Conservation (phyloP, 1,139 yeast species). For the Maudiozyma humilis region DNA sequence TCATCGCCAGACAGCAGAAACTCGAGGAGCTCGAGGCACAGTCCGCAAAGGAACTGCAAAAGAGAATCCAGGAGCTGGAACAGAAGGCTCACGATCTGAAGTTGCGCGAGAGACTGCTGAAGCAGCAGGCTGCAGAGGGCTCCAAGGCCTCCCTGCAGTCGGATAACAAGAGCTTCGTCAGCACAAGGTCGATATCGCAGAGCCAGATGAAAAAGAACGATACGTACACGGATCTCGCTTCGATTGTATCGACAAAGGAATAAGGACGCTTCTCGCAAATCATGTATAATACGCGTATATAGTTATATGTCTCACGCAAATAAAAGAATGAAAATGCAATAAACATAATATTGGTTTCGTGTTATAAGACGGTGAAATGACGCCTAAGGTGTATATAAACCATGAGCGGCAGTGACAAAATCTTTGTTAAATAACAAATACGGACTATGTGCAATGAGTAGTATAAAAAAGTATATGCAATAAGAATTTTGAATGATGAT, state of each 20-base stretch:
- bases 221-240: constrained; percentile 47
- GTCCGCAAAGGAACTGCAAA: constrained; percentile 63
- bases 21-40: constrained; percentile 71
- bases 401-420: background rate
- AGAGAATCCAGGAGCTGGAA: constrained; percentile 67
- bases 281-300: background rate
- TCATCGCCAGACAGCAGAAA: constrained; percentile 66
- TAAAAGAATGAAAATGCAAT: background rate
- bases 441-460: background rate
- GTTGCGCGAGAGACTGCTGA: constrained; percentile 49
- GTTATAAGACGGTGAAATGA: background rate
- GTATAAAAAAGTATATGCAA: background rate
- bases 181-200: constrained; percentile 9
- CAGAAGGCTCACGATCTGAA: constrained; percentile 68
- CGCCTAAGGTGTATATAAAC: background rate
- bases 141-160: constrained; percentile 15
- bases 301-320: background rate
- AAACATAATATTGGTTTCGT: background rate
- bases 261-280: constrained; percentile 17
- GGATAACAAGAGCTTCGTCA: background rate
- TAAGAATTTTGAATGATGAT: background rate
- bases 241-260: constrained; percentile 30
- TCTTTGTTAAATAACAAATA: no score
- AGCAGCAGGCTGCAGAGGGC: constrained; percentile 12
- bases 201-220: constrained; percentile 41